Conservation (phyloP, 257 asterid genomes). For the Lithospermum erythrorhizon region DNA sequence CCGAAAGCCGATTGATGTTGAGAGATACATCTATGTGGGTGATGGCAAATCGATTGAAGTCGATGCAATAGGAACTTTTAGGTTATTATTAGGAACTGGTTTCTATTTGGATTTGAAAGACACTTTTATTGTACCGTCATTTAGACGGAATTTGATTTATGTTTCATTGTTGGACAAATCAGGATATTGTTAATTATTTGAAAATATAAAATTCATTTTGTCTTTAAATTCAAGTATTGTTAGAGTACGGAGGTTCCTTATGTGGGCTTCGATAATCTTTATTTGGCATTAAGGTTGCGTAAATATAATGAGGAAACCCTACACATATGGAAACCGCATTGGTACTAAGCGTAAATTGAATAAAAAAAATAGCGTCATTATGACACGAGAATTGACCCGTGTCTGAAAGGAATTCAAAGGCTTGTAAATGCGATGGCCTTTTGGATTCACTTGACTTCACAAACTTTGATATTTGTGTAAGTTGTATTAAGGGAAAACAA, state of each 20-base stretch:
- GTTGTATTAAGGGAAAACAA: too few relatives aligned
- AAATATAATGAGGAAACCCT: not conserved
- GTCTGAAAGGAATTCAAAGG: not conserved
- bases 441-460: not conserved
- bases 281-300: not conserved
- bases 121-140: not conserved
- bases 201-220: too few relatives aligned
- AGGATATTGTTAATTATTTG: not conserved
- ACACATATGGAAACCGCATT: too few relatives aligned
- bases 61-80: too few relatives aligned
- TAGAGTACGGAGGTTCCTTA: too few relatives aligned
- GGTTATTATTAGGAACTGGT: too few relatives aligned
- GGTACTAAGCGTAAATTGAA: not conserved
- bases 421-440: not conserved
- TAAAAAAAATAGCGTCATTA: not conserved
- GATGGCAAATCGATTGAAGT: too few relatives aligned
- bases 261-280: too few relatives aligned
- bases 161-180: not conserved
- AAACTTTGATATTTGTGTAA: too few relatives aligned
- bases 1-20: constrained; percentile 1
- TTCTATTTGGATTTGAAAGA: too few relatives aligned
- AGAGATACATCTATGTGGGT: not conserved
- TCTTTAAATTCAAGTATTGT: too few relatives aligned
- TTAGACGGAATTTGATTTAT: not conserved
- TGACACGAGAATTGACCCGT: not conserved